These are phyloP conservation scores for Globisporangium alternatum DNA, from an alignment of 352 stramenopile species.

Conservation along the genomic window DNA sequence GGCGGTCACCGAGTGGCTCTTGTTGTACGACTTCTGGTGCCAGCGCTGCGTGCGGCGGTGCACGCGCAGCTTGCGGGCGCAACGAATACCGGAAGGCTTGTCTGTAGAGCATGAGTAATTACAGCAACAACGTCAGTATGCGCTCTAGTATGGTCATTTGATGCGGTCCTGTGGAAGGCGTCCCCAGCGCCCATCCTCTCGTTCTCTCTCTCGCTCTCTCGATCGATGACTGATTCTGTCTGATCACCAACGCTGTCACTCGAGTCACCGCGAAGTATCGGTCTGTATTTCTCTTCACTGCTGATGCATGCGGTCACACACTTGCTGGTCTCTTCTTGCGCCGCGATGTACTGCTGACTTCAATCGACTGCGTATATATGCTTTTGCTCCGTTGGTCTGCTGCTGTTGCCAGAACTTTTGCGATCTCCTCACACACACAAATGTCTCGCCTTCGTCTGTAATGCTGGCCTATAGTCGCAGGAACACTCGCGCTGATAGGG, in stretches of 20 bases:
- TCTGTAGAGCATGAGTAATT: slow-evolving; percentile 59
- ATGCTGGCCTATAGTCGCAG: slow-evolving; percentile 1
- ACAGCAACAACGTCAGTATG: background rate
- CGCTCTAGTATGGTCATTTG: background rate
- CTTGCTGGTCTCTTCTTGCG: background rate
- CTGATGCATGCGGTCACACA: no score
- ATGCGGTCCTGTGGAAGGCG: background rate
- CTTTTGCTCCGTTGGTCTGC: no score
- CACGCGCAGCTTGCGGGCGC: slow-evolving; percentile 98
- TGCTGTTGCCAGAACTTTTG: no score
- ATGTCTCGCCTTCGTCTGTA: no score
- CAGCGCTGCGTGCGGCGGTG: slow-evolving; percentile 98
- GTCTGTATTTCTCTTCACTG: background rate
- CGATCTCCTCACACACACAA: no score
- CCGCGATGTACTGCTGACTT: background rate
- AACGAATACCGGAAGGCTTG: slow-evolving; percentile 99
- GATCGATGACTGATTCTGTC: background rate
- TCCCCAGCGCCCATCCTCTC: background rate
- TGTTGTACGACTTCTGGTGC: slow-evolving; percentile 99
- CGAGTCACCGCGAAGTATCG: background rate
- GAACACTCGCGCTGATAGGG: background rate
- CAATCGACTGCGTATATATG: background rate
- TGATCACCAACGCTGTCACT: background rate
- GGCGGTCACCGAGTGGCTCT: slow-evolving; percentile 98
- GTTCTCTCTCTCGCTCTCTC: slow-evolving; percentile 6